These are phyloP conservation scores for Gymnopilus dilepis DNA, from an alignment of 768 basidiomycete genomes.

Conservation along the genomic window DNA sequence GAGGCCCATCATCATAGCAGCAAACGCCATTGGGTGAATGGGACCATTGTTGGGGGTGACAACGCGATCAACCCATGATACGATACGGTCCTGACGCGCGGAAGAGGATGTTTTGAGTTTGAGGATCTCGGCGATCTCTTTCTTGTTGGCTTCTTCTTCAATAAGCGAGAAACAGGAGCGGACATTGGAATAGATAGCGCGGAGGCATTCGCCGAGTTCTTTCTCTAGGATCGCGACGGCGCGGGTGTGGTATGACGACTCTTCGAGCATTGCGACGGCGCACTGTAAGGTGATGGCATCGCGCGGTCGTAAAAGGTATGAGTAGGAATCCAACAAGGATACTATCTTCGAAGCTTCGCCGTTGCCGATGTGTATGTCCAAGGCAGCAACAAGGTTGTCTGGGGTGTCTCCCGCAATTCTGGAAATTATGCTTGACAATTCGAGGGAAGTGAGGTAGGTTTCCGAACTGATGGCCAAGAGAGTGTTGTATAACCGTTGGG, in stretches of 20 bases:
- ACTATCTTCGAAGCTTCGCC: conserved; percentile 40
- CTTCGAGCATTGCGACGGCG: conserved; percentile 46
- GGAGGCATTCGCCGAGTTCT: conserved; percentile 54
- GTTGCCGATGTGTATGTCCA: conserved; percentile 53
- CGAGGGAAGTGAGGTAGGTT: conserved; percentile 35
- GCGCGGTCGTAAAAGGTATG: conserved; percentile 64
- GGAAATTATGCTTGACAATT: conserved; percentile 39
- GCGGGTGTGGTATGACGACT: conserved; percentile 31
- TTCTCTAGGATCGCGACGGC: conserved; percentile 52
- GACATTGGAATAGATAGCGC: conserved; percentile 48
- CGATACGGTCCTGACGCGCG: conserved; percentile 51
- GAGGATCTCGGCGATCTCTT: conserved; percentile 51
- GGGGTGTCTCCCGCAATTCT: conserved; percentile 52
- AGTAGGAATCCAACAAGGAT: conserved; percentile 49
- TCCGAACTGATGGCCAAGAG: conserved; percentile 46
- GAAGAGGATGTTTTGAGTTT: conserved; percentile 43
- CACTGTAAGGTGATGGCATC: conserved; percentile 53
- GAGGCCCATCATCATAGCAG: conserved; percentile 65
- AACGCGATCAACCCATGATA: conserved; percentile 57
- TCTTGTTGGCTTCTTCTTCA: conserved; percentile 42
- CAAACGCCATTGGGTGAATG: conserved; percentile 61
- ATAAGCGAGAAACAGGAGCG: conserved; percentile 53
- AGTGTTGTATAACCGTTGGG: conserved; percentile 47
- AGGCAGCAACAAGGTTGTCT: conserved; percentile 58
- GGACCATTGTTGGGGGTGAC: conserved; percentile 37